phyloP scores from a whole-genome alignment of 768 basidiomycete species.

The Neoboletus subvelutipes region DNA sequence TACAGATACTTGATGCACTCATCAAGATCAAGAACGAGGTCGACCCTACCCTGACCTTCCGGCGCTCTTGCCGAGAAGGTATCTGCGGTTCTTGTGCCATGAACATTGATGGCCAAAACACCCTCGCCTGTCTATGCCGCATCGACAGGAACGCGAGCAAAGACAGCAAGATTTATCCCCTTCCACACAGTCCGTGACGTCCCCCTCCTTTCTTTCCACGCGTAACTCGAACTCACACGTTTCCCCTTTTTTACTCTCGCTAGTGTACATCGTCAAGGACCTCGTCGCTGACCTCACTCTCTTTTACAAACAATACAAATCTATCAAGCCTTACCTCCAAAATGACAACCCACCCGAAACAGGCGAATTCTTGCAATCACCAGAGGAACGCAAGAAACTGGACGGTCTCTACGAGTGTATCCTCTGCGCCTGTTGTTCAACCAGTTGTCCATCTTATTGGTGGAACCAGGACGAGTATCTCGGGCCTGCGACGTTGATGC shows the following conservation, averaged over 20 bases:
- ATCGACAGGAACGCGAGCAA: constrained; percentile 76
- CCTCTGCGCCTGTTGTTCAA: constrained; percentile 96
- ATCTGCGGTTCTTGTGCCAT: constrained; percentile 99
- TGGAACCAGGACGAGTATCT: constrained; percentile 99
- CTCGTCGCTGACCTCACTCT: constrained; percentile 88
- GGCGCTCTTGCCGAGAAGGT: constrained; percentile 89
- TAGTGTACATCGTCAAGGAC: constrained; percentile 99
- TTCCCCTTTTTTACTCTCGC: background rate
- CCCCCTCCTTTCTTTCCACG: background rate
- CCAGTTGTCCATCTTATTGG: constrained; percentile 97
- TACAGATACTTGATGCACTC: constrained; percentile 80
- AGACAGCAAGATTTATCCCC: constrained; percentile 90
- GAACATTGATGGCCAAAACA: constrained; percentile 99
- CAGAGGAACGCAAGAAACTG: constrained; percentile 90
- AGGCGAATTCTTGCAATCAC: constrained; percentile 87
- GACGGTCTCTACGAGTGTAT: constrained; percentile 99
- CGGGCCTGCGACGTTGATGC: constrained; percentile 95
- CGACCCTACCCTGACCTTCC: constrained; percentile 95
- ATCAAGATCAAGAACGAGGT: constrained; percentile 99
- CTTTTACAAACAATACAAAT: constrained; percentile 99
- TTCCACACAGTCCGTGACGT: constrained; percentile 84
- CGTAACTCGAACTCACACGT: background rate
- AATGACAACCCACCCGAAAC: constrained; percentile 86
- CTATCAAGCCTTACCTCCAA: constrained; percentile 94
- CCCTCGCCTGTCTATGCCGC: constrained; percentile 93